phyloP scores from a whole-genome alignment of 2,329 filamentous ascomycete genomes.

The Pleoardoris graminearum region DNA sequence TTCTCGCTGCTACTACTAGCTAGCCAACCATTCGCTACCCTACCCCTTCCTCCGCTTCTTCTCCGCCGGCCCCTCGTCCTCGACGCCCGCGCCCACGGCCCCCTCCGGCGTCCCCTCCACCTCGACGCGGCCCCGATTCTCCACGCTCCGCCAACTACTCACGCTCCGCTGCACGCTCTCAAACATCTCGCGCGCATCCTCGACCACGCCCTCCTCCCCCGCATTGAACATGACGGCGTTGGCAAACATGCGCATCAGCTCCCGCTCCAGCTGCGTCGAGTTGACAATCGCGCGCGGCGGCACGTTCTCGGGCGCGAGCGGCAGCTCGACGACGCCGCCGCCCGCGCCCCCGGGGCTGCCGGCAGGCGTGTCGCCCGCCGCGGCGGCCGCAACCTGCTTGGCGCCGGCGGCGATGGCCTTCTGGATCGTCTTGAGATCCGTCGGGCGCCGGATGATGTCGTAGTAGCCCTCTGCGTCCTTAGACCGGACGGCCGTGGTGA shows the following conservation, averaged over 20 bases:
- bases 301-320: slow-evolving; percentile 74
- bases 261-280: slow-evolving; percentile 86
- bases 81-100: slow-evolving; percentile 33
- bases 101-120: slow-evolving; percentile 36
- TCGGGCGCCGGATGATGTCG: slow-evolving; percentile 56
- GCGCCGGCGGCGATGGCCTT: slow-evolving; percentile 53
- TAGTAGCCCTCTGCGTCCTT: slow-evolving; percentile 57
- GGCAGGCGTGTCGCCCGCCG: slow-evolving; percentile 59
- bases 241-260: slow-evolving; percentile 94
- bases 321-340: slow-evolving; percentile 50
- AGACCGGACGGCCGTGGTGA: slow-evolving; percentile 53
- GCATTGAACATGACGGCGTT: slow-evolving; percentile 99
- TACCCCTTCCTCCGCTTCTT: slow-evolving; percentile 37
- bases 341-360: slow-evolving; percentile 63
- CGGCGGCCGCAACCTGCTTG: slow-evolving; percentile 61
- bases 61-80: slow-evolving; percentile 27
- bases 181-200: slow-evolving; percentile 88
- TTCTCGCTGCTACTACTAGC: too few relatives aligned
- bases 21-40: not conserved
- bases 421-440: slow-evolving; percentile 56
- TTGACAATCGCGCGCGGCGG: slow-evolving; percentile 92
- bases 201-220: slow-evolving; percentile 85
- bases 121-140: slow-evolving; percentile 47
- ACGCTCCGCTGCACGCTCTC: slow-evolving; percentile 80
- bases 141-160: slow-evolving; percentile 73